Base-by-base conservation (phyloP, 2,329 filamentous ascomycete species). In the Aspergillus tanneri region DNA sequence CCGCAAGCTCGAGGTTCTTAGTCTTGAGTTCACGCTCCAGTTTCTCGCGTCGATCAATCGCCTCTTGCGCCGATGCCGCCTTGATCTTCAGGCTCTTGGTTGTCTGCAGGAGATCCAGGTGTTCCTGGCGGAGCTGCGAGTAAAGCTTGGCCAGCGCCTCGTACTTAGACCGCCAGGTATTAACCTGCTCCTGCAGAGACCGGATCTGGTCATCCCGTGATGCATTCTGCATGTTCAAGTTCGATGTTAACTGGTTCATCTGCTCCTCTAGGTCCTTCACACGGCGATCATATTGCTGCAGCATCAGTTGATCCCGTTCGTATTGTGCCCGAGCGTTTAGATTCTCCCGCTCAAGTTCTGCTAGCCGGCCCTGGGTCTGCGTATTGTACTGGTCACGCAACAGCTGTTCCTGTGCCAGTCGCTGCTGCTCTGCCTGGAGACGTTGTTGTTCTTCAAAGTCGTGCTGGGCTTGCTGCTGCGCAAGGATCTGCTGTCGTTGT, bases 381-480 rank as follows among this genome's bases (percentile, higher is more conserved):
- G 91, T 90, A 61, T 92, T 85, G 51, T 88, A 88, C 64, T 99
- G 93, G 57, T 97, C 90, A 19, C 86, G 82, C 65, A 93, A 76
- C 24, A 99, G 78, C 37, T 93, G 89, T 67, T 97, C 92, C 61
- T 96, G 91, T 45, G 95, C 91, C 52, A 91, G 74, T 53, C 88
- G 83, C 68, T 96, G 90, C 68, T 97, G 91, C 66, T 99, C 92
- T 22, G 86, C 84, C 59, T 97, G 81, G 44, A 83, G 76, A 49
- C 91, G 82, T 68, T 97, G 93, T 68, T 97, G 92, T 64, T 96
- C 90, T 64, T 97, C 93, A 60, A 97, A 99, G n/a, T 96, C 90
- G 28, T 84, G 82, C 69, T 97, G 92, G 1, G 91, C 90, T 65
- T 93, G 88, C 57, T 91, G 74, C 58, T 90, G 85, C 2, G 87